Percentiles rank a stretch among this genome's conserved stretches.
Conservation (phyloP, 75 land plant genomes). For the Pseudotsuga menziesii region DNA sequence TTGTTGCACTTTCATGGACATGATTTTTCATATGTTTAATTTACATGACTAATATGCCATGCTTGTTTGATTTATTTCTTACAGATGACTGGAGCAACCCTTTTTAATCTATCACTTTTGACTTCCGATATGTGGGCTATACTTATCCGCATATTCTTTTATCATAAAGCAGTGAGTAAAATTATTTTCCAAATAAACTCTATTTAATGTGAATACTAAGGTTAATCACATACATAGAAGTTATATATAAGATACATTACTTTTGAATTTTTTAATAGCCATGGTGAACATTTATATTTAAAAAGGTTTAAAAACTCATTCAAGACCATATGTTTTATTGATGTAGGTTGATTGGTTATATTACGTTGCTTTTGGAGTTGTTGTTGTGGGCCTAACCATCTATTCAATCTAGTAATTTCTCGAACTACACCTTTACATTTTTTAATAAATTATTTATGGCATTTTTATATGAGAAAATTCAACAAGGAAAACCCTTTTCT, state of each 20-base stretch:
- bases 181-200: neutral
- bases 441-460: no score
- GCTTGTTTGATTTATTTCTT: neutral
- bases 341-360: constrained; percentile 75
- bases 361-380: constrained; percentile 56
- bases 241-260: neutral
- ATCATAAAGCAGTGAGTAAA: constrained; percentile 54
- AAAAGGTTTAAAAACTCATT: neutral
- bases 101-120: constrained; percentile 77
- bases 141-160: constrained; percentile 58
- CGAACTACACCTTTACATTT: no score
- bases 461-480: no score
- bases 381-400: constrained; percentile 58
- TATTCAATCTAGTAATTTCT: constrained; percentile 40
- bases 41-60: no score
- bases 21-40: no score
- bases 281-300: neutral
- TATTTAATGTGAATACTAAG: neutral
- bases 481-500: neutral
- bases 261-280: neutral
- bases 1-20: no score
- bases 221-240: neutral
- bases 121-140: constrained; percentile 96
- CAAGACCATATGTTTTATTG: neutral
- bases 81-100: constrained; percentile 71